A percentile compares a stretch with the other conserved stretches of the same genome.
Conservation (phyloP, 2,329 filamentous ascomycete species). For the Colletotrichum godetiae region DNA sequence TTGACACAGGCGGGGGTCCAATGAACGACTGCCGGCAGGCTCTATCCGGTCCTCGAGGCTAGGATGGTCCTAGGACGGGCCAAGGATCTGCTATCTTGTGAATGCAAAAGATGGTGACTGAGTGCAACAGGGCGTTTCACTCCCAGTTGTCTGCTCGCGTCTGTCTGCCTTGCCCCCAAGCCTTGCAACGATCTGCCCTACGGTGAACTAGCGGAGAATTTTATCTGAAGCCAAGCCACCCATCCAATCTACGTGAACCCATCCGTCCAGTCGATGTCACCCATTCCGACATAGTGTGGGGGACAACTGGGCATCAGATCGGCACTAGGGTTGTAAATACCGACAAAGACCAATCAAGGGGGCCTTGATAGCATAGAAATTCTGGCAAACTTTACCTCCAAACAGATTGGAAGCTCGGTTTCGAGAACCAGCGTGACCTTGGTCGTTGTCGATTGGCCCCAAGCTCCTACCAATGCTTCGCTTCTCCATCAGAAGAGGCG, state of each 20-base stretch:
- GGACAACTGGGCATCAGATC: slow-evolving; percentile 1
- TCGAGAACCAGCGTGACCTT: not conserved
- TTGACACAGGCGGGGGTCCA: not conserved
- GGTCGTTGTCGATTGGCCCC: not conserved
- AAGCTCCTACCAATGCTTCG: not conserved
- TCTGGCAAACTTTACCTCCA: slow-evolving; percentile 7
- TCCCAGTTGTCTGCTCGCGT: not conserved
- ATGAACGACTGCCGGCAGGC: not conserved
- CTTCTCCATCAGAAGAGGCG: not conserved
- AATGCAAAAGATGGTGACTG: not conserved
- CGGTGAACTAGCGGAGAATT: slow-evolving; percentile 20
- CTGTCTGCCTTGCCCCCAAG: slow-evolving; percentile 20
- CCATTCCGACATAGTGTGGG: not conserved
- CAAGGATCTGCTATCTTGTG: not conserved
- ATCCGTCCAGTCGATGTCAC: slow-evolving; percentile 1
- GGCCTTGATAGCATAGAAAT: not conserved
- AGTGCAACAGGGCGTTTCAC: slow-evolving; percentile 16
- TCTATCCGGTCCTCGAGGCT: not conserved
- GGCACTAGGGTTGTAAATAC: slow-evolving; percentile 15
- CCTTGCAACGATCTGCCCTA: slow-evolving; percentile 23
- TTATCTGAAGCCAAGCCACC: slow-evolving; percentile 26
- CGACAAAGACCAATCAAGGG: slow-evolving; percentile 10
- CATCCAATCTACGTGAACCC: slow-evolving; percentile 9
- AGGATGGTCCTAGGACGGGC: not conserved
- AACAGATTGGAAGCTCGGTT: slow-evolving; percentile 21